phyloP scores from a whole-genome alignment of 2,329 filamentous ascomycete species.

The Pseudocercospora macadamiae region DNA sequence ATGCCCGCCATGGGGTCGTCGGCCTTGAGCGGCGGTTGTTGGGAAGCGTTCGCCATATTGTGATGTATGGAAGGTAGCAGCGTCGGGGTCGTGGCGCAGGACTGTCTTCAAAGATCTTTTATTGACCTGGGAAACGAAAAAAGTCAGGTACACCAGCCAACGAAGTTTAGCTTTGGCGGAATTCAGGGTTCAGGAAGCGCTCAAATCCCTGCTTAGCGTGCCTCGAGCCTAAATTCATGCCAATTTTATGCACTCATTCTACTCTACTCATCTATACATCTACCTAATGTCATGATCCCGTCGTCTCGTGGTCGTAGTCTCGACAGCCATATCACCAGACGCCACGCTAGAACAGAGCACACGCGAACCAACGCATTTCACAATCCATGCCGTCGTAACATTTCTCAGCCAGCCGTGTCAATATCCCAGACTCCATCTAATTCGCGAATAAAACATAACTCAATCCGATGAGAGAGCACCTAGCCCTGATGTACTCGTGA shows the following conservation, averaged over 20 bases:
- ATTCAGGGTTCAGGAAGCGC: neutral
- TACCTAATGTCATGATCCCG: neutral
- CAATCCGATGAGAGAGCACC: neutral
- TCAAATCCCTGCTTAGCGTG: slow-evolving; percentile 4
- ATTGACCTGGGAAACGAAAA: too few relatives aligned
- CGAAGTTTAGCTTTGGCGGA: neutral
- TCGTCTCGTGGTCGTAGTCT: neutral
- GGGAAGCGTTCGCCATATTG: slow-evolving; percentile 15
- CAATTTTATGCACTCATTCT: neutral
- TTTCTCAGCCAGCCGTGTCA: too few relatives aligned
- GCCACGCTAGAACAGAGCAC: neutral
- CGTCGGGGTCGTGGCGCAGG: neutral
- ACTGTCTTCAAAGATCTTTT: neutral
- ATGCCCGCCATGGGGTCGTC: slow-evolving; percentile 62
- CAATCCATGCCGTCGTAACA: neutral
- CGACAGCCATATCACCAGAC: neutral
- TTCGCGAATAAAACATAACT: neutral
- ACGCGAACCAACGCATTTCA: too few relatives aligned
- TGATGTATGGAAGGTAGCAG: neutral
- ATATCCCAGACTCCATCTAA: neutral
- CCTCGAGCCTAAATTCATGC: slow-evolving; percentile 1
- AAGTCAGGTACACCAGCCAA: neutral
- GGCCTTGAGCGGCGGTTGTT: slow-evolving; percentile 18
- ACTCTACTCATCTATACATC: neutral
- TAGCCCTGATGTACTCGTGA: slow-evolving; percentile 7